Evolutionary conservation across 2,329 filamentous ascomycete genomes (phyloP), one percentile per base, ranked within the genome.

Genomic region (Thielaviopsis cerberus): DNA sequence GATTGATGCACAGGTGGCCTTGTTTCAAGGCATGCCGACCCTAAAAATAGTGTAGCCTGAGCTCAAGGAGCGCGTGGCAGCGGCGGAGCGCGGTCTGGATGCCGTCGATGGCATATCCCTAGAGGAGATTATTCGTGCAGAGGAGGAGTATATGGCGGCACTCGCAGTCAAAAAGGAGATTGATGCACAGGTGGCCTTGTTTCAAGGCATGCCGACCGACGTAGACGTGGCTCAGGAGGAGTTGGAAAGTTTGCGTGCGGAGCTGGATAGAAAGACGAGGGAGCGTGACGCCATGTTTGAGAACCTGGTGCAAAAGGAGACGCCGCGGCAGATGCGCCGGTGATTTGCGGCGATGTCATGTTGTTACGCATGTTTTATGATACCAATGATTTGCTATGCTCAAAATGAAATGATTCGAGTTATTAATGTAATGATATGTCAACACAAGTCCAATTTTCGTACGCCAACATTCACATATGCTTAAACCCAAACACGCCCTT

Each of bases 241-340:
- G 66, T 74, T 95, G 26, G 84, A 86, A 62, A 72, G 75, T 27
- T 70, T 89, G 51, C 78, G 85, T 61, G 71, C 72, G 1, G 80
- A 88, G 65, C 71, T 94, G 52, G 74, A 76, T 45, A 70, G 71
- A 10, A 70, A 88, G 55, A 82, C 76, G 26, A 74, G 74, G 62
- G 75, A 76, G 63, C 77, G 89, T 57, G 88, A 95, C 67, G 75
- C 72, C 27, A 74, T 88, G 57, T 94, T 94, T 66, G 88, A 91
- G 66, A 78, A 76, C 1, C 67, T 92, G 53, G 80, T 88, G 1
- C 80, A 82, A 64, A 73, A 75, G 48, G 78, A 80, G 51, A 62
- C 59, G 10, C 62, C 61, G 1, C 52, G 57, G 27, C 61, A 62
- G 48, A n/a, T 8, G n/a, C 26, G 30, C 20, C 25, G 24, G 13